Base-by-base conservation (phyloP, 352 stramenopile genomes). In the Halophytophthora batemanensis region DNA sequence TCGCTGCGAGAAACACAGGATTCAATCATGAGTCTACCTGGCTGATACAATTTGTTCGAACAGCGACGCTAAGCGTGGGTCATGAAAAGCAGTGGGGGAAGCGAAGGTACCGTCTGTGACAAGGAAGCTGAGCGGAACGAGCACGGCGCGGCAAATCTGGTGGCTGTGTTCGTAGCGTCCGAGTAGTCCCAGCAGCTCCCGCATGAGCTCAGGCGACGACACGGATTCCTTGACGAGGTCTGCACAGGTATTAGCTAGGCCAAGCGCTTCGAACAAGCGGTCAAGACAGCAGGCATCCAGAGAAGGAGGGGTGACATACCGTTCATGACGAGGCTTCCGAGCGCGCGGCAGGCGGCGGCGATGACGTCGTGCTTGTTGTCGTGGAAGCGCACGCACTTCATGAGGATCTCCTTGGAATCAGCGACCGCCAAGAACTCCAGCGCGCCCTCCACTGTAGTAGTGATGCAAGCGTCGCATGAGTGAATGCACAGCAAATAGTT, bases 331-430 rank as follows among this genome's bases (percentile, higher is more conserved):
- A 91, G 72, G 52, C 74, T 84, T 3, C 78, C 76, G 8, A 88
- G 63, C 11, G 78, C 72, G 25, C 82, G 66, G 48, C 74, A 88
- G n/a, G 78, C 66, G 7, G 67, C 58, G 33, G 64, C 58, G 33
- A 91, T 88, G 28, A 91, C 64, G 37, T 78, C 68, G 59, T 74
- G 77, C 47, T 87, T 88, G 66, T 88, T 88, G 57, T 87, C 75
- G 48, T 89, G 77, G 57, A 87, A 87, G 35, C 77, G 77, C 15
- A 71, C 66, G 49, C 81, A 91, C 47, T 86, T 85, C 60, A 87
- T 77, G 25, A 89, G 52, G 58, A 88, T 77, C 28, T 89, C 73
- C 38, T 62, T 71, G 5, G 69, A 63, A 18, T 83, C 74, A 1
- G 62, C 33, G 2, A 79, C 67, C 6, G 72, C 76, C n/a, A 87